Evolutionary conservation across 179 eudicot genomes (phyloP).

Genomic region (Beta lomatogona): DNA sequence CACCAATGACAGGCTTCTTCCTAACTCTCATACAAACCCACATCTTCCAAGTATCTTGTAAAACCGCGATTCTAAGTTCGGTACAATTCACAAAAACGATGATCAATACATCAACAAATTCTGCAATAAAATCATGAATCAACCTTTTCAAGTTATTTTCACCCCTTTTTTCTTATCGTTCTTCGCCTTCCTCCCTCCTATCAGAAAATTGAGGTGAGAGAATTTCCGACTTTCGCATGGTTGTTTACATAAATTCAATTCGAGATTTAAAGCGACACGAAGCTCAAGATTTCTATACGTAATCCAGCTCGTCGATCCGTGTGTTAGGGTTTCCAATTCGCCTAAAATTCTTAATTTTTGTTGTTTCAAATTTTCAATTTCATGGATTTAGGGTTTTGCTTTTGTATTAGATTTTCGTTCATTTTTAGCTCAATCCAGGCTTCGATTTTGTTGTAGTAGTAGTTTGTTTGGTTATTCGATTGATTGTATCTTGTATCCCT

Average conservation of each 20-base stretch:
- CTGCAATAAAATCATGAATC: too few relatives aligned
- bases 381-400: slow-evolving; percentile 20
- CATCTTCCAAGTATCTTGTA: too few relatives aligned
- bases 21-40: too few relatives aligned
- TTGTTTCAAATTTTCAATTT: not conserved
- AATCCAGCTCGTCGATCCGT: slow-evolving; percentile 19
- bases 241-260: not conserved
- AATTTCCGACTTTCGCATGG: too few relatives aligned
- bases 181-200: not conserved
- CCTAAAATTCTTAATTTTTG: too few relatives aligned
- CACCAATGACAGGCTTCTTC: too few relatives aligned
- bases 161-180: not conserved
- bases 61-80: too few relatives aligned
- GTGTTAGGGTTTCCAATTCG: slow-evolving; percentile 20
- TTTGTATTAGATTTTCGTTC: slow-evolving; percentile 24
- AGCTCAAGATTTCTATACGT: slow-evolving; percentile 3
- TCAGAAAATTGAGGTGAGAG: too few relatives aligned
- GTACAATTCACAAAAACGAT: too few relatives aligned
- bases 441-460: slow-evolving; percentile 10
- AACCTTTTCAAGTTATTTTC: not conserved
- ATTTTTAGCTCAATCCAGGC: slow-evolving; percentile 12
- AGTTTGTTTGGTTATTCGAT: slow-evolving; percentile 11
- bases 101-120: too few relatives aligned
- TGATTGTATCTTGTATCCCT: slow-evolving; percentile 35
- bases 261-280: not conserved